These are phyloP conservation scores for Xylariaceae sp. DNA, from an alignment of 2,329 filamentous ascomycete genomes.

Conservation along the genomic window DNA sequence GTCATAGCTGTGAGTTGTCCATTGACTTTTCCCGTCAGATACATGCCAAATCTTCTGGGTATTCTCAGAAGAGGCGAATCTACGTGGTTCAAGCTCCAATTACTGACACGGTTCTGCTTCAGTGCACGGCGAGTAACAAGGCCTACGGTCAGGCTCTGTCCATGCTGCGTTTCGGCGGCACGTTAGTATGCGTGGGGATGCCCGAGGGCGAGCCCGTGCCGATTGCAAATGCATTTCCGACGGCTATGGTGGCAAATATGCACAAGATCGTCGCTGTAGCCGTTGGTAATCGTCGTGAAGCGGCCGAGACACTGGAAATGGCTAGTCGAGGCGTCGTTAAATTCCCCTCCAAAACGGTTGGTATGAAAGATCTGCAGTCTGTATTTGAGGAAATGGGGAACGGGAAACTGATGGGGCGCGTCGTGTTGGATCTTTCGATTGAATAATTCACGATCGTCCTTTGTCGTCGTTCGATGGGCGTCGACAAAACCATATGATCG, in stretches of 20 bases:
- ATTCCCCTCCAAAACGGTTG: constrained; percentile 10
- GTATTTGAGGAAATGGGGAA: constrained; percentile 12
- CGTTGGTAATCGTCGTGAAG: constrained; percentile 18
- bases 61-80: too few relatives aligned
- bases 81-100: too few relatives aligned
- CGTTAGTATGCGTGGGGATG: constrained; percentile 17
- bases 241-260: neutral
- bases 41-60: too few relatives aligned
- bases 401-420: constrained; percentile 10
- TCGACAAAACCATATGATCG: neutral
- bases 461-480: neutral
- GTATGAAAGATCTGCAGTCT: constrained; percentile 14
- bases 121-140: constrained; percentile 12
- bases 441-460: neutral
- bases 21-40: neutral
- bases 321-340: constrained; percentile 14
- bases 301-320: constrained; percentile 13
- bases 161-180: constrained; percentile 15
- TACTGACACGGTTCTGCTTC: neutral
- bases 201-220: constrained; percentile 13
- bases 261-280: constrained; percentile 8
- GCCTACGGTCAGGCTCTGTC: constrained; percentile 13
- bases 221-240: constrained; percentile 9
- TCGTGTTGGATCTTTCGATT: constrained; percentile 13
- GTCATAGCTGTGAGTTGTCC: constrained; percentile 10